Percentiles rank a stretch among this genome's conserved stretches.
Evolutionary conservation across 2,329 filamentous ascomycete species (phyloP).

Genomic region (Seiridium cupressi): DNA sequence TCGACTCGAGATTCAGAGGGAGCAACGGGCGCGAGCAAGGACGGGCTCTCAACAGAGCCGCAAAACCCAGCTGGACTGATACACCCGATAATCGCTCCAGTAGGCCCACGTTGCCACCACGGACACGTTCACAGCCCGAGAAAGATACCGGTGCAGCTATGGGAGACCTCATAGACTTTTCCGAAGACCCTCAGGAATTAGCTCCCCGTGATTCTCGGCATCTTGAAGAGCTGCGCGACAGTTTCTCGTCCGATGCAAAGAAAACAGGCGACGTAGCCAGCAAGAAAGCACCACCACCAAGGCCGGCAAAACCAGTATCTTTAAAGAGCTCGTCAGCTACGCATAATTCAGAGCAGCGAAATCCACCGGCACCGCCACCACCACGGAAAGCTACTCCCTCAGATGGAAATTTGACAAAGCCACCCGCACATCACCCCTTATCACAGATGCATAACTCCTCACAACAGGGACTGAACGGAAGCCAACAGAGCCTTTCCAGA

Average conservation of each 20-base stretch:
- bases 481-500: not conserved
- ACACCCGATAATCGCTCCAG: constrained; percentile 15
- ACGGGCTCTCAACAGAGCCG: constrained; percentile 10
- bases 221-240: constrained; percentile 26
- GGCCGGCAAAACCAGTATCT: constrained; percentile 56
- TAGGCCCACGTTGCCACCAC: constrained; percentile 33
- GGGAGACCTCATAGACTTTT: constrained; percentile 61
- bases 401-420: constrained; percentile 15
- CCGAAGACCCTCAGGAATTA: constrained; percentile 45
- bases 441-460: constrained; percentile 40
- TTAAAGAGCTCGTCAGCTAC: constrained; percentile 41
- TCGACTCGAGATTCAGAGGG: constrained; percentile 57
- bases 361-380: constrained; percentile 31
- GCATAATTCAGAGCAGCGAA: constrained; percentile 13
- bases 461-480: constrained; percentile 16
- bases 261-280: constrained; percentile 26
- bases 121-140: constrained; percentile 18
- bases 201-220: constrained; percentile 32
- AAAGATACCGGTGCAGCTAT: constrained; percentile 39
- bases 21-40: constrained; percentile 22
- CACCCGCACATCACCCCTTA: constrained; percentile 30
- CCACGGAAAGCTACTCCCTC: constrained; percentile 31
- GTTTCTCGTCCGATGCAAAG: constrained; percentile 17
- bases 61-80: constrained; percentile 14
- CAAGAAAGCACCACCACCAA: constrained; percentile 44